These are phyloP conservation scores for Candida parachauliodes DNA, from an alignment of 805 yeast genomes.

Conservation along the genomic window DNA sequence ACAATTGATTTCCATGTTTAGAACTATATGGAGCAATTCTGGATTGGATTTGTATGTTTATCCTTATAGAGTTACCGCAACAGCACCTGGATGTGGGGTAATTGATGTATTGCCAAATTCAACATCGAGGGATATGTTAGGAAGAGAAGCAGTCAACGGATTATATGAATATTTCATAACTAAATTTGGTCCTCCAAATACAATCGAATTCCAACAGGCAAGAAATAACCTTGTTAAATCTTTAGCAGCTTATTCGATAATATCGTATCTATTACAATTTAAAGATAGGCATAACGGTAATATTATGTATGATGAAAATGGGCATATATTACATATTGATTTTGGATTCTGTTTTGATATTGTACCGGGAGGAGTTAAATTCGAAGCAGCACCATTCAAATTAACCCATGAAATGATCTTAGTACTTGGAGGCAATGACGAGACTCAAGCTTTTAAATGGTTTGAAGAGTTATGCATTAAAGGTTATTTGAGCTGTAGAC, in stretches of 20 bases:
- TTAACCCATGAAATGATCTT: conserved; percentile 93
- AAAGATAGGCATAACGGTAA: conserved; percentile 99
- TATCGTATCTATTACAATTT: conserved; percentile 85
- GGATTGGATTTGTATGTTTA: conserved; percentile 89
- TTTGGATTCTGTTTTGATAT: conserved; percentile 98
- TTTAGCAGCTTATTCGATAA: conserved; percentile 89
- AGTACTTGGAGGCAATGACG: conserved; percentile 88
- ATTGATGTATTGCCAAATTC: conserved; percentile 96
- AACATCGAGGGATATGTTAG: conserved; percentile 95
- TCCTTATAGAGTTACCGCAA: conserved; percentile 95
- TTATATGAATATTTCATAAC: conserved; percentile 86
- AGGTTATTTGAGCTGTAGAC: conserved; percentile 84
- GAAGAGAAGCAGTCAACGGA: conserved; percentile 98
- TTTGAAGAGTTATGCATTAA: conserved; percentile 94
- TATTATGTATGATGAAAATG: conserved; percentile 92
- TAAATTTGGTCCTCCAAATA: conserved; percentile 92
- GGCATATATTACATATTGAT: conserved; percentile 93
- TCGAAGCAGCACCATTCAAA: conserved; percentile 98
- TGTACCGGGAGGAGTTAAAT: conserved; percentile 97
- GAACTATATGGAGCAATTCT: conserved; percentile 82
- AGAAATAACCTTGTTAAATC: conserved; percentile 91
- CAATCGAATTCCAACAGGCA: conserved; percentile 86
- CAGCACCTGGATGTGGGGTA: conserved; percentile 99
- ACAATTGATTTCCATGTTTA: conserved; percentile 86
- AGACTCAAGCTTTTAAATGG: conserved; percentile 86